These are phyloP conservation scores for Ustilago vetiveriae DNA, from an alignment of 1,284 basidiomycete species.

Conservation along the genomic window DNA sequence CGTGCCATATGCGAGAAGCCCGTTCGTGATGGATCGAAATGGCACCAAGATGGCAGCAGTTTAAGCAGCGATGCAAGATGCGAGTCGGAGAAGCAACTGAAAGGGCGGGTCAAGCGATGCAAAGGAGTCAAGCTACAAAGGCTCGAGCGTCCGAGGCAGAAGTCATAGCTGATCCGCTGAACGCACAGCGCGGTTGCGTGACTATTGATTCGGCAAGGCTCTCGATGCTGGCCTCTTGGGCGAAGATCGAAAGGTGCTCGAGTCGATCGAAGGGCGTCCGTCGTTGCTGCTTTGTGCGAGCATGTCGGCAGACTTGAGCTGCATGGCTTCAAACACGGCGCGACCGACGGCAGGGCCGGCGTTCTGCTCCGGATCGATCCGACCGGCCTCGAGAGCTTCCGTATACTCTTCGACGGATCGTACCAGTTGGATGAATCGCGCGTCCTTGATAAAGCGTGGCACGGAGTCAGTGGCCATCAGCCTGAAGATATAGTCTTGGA, in stretches of 20 bases:
- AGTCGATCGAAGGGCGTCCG: constrained; percentile 29
- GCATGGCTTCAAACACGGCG: constrained; percentile 59
- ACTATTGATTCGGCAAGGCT: constrained; percentile 7
- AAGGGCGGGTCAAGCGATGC: no score
- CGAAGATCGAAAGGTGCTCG: constrained; percentile 14
- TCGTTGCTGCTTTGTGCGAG: constrained; percentile 33
- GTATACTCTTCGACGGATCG: constrained; percentile 62
- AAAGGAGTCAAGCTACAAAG: background rate
- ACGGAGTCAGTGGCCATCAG: constrained; percentile 98
- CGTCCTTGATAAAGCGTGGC: constrained; percentile 70
- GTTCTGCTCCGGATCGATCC: constrained; percentile 52
- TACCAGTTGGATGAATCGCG: constrained; percentile 57
- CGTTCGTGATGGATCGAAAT: no score
- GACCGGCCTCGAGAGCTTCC: constrained; percentile 59
- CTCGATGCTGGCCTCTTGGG: constrained; percentile 8
- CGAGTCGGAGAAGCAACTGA: no score
- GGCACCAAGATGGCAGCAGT: constrained; percentile 1
- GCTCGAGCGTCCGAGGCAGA: constrained; percentile 4
- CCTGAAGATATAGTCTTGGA: constrained; percentile 95
- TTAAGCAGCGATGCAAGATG: constrained; percentile 1
- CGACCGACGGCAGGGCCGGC: constrained; percentile 51
- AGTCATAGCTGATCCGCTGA: constrained; percentile 6
- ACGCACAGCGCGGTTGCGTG: constrained; percentile 7
- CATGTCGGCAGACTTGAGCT: constrained; percentile 46
- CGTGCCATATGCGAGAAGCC: no score